Base-by-base conservation (phyloP, 768 basidiomycete species). In the Amanita fuliginea region DNA sequence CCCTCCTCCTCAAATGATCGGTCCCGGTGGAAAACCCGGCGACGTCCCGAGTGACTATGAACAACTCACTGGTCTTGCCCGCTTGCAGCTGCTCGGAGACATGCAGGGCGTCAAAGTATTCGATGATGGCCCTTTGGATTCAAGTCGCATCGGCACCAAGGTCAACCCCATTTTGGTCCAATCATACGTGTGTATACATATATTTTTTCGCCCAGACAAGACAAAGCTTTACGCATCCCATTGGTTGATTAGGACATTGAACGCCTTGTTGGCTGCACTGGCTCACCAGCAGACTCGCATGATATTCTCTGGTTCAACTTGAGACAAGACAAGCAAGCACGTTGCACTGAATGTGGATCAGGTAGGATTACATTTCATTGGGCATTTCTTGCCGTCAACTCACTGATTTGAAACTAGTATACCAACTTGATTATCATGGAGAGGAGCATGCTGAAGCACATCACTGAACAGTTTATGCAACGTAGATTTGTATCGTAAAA, bases 41-140 rank as follows among this genome's bases (percentile, higher is more conserved):
- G 75, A 80, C 57, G 78, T 91, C 55, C 83, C 92, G 47, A 86
- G 86, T 52, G 88, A 91, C 67, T 73, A 83, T 55, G 78, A 87
- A 55, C 95, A 99, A 69, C 80, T 94, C 13, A 99, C 95, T 57
- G 95, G 95, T 80, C 74, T 97, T 49, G 94, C 97, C 67, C 90
- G 95, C 67, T 80, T 96, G 62, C 90, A 99, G 68, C 71, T 96
- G 43, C 69, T 97, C 47, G 92, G 86, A 60, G 83, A 91, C 54
- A 70, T 92, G 60, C 81, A 91, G 65, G 94, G 93, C 48, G 69
- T 92, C 47, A 83, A 89, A 39, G 78, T 92, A 46, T 99, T 99
- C 70, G 92, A 97, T 64, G 75, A 83, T 61, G 76, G 79, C 51
- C 86, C 92, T 30, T 75, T 96, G 55, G 84, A 91, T 61, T 70